Base-by-base conservation (phyloP, 306 rosid species). In the Prunus armeniaca region DNA sequence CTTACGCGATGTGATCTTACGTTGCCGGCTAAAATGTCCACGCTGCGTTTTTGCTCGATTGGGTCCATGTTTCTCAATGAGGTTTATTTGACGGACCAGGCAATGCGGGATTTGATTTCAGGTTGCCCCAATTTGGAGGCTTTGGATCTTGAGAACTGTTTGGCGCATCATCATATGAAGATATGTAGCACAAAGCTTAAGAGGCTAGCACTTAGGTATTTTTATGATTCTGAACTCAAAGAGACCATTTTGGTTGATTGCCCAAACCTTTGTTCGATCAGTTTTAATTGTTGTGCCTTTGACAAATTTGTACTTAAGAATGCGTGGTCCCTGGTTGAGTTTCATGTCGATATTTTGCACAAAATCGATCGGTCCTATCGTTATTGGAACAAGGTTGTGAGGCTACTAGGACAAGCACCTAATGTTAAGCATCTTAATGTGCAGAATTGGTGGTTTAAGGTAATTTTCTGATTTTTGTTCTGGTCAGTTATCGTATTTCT, bases 401-500 rank as follows among this genome's bases (percentile, higher is more conserved):
- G 22, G 75, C 50, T 54, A 54, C 62, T 71, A 11, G 64, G 1
- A 10, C 46, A 38, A 20, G 75, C 63, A 28, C 75, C 20, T 14
- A 19, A 54, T 54, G 50, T 71, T 4, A 71, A 54, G 75, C 62
- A 38, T 54, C 64, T 54, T 15, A 56, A 71, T 71, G 32, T 56
- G 63, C 51, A 52, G 19, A 71, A 71, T 13, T 71, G 75, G 65
- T 71, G 75, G 30, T 32, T 71, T 6, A 52, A 52, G 64, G 75
- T 71, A 52, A 51, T 30, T 32, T 52, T 14, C 9, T 5, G 20
- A 4, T 10, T 38, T 18, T 13, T 11, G 47, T 30, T 17, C 65
- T 27, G 56, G 22, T 22, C 34, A 20, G 43, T 7, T 45, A 22
- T 7, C 8, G 57, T 18, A 13, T 68, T 22, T 8, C 17, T 28